A percentile compares a stretch with the other conserved stretches of the same genome.
These are phyloP conservation scores for Microcera coccophila DNA, from an alignment of 2,329 filamentous ascomycete genomes.

Conservation along the genomic window DNA sequence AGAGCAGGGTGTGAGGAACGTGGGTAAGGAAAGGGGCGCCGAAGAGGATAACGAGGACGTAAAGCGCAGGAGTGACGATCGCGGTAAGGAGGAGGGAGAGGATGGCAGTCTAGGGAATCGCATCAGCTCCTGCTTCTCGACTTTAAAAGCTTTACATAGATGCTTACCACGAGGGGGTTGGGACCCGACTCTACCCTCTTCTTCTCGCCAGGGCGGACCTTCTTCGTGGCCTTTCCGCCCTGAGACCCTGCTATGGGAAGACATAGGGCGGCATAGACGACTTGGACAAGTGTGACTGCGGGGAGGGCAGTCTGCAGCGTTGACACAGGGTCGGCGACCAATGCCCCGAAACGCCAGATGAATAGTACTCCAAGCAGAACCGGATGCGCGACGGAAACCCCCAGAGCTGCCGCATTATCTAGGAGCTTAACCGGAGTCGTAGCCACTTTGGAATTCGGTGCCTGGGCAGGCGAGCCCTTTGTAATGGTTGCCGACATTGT, in stretches of 20 bases:
- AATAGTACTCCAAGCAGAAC: conserved; percentile 62
- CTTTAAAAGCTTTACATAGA: no score
- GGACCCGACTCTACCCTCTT: conserved; percentile 50
- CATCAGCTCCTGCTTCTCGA: background rate
- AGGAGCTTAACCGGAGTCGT: conserved; percentile 38
- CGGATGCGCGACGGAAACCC: conserved; percentile 65
- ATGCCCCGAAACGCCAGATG: conserved; percentile 57
- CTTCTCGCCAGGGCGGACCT: conserved; percentile 50
- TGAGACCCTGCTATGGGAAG: conserved; percentile 57
- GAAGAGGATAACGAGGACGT: conserved; percentile 73
- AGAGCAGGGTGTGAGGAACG: conserved; percentile 70
- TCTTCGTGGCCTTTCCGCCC: conserved; percentile 41
- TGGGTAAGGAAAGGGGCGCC: conserved; percentile 87
- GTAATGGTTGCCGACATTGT: conserved; percentile 37
- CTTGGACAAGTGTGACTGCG: conserved; percentile 61
- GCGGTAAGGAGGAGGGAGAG: conserved; percentile 58
- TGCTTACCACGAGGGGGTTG: conserved; percentile 46
- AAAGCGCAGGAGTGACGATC: conserved; percentile 62
- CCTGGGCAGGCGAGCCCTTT: conserved; percentile 29
- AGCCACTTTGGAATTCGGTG: conserved; percentile 23
- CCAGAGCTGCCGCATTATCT: conserved; percentile 36
- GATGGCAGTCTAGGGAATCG: conserved; percentile 38
- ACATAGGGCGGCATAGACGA: conserved; percentile 58
- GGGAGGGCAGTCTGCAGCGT: conserved; percentile 60
- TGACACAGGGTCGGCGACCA: conserved; percentile 67